A percentile compares a stretch with the other conserved stretches of the same genome.
Evolutionary conservation across 768 basidiomycete species (phyloP).

Genomic region (Amanita rubescens): DNA sequence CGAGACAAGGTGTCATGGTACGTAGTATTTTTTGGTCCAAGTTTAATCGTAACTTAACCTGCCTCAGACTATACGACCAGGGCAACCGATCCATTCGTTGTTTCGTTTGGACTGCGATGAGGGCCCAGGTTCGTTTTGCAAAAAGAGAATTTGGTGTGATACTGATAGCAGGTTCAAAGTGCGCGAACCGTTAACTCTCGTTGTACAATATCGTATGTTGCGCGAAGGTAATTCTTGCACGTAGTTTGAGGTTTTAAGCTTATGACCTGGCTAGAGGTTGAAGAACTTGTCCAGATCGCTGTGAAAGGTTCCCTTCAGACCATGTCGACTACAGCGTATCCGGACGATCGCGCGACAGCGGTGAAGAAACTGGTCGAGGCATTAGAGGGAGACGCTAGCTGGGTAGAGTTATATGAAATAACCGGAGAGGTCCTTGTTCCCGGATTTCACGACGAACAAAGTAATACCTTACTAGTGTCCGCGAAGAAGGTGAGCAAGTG

Average conservation of each 20-base stretch:
- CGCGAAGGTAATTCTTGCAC: constrained; percentile 56
- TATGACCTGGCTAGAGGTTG: constrained; percentile 47
- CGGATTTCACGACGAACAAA: constrained; percentile 21
- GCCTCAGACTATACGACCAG: constrained; percentile 65
- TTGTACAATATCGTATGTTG: constrained; percentile 71
- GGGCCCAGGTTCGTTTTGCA: constrained; percentile 45
- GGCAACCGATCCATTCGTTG: constrained; percentile 69
- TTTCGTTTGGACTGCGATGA: constrained; percentile 66
- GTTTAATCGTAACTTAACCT: neutral
- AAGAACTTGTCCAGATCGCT: constrained; percentile 45
- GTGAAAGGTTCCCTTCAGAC: constrained; percentile 37
- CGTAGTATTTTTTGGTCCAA: constrained; percentile 11
- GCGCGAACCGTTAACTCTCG: constrained; percentile 51
- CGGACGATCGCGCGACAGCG: constrained; percentile 34
- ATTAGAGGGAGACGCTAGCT: constrained; percentile 52
- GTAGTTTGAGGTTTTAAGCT: neutral
- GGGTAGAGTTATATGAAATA: constrained; percentile 64
- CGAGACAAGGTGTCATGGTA: constrained; percentile 43
- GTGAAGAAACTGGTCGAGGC: constrained; percentile 46
- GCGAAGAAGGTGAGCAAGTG: constrained; percentile 23
- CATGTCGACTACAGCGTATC: constrained; percentile 20
- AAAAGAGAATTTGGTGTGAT: constrained; percentile 6
- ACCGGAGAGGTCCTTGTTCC: constrained; percentile 67
- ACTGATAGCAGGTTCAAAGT: constrained; percentile 31
- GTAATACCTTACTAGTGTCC: constrained; percentile 22